A percentile compares a stretch with the other conserved stretches of the same genome.
Evolutionary conservation across 2,329 filamentous ascomycete genomes (phyloP).

Genomic region (Sclerotinia sclerotiorum): DNA sequence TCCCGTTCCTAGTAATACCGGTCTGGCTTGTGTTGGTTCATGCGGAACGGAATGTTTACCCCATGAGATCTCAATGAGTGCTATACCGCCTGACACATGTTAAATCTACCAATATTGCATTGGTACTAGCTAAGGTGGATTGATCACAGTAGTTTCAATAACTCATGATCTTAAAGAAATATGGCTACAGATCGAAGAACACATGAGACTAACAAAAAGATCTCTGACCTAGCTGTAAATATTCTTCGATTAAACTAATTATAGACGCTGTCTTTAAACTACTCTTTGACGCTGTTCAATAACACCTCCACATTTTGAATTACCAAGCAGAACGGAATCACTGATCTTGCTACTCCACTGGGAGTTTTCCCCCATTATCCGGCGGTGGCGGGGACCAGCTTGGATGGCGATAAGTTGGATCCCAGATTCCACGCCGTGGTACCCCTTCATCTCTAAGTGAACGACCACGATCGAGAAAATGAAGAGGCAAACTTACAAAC

Average conservation of each 20-base stretch:
- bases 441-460: background rate
- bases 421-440: background rate
- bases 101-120: background rate
- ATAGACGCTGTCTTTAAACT: background rate
- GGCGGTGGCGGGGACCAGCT: background rate
- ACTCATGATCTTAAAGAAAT: background rate
- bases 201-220: no score
- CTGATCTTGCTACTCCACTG: background rate
- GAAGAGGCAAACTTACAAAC: background rate
- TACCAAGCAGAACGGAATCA: background rate
- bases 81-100: background rate
- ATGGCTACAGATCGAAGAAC: background rate
- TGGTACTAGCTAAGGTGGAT: background rate
- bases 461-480: background rate
- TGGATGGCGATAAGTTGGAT: background rate
- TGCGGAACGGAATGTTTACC: background rate
- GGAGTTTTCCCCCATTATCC: background rate
- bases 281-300: background rate
- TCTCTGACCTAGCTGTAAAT: background rate
- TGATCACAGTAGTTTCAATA: background rate
- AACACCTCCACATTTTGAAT: background rate
- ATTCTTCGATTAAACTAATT: background rate
- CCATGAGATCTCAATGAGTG: background rate
- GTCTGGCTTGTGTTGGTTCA: background rate
- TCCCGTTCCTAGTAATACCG: background rate